phyloP scores from a whole-genome alignment of 768 basidiomycete genomes.

The Coprinopsis marcescibilis region DNA sequence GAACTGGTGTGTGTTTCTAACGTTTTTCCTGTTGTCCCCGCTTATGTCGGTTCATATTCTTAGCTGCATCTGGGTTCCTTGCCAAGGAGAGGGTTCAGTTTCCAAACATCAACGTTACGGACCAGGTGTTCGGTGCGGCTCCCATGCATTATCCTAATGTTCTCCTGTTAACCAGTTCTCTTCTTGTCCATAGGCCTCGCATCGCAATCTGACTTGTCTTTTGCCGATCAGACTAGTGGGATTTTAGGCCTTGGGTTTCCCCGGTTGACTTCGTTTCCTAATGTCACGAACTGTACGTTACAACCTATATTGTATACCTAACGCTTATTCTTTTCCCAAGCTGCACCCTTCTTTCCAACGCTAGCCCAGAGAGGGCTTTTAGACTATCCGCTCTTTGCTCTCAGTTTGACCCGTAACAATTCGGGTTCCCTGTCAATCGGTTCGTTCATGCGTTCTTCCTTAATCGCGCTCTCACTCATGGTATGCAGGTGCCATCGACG shows the following conservation, averaged over 20 bases:
- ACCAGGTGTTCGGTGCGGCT: constrained; percentile 60
- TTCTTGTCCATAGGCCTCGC: constrained; percentile 45
- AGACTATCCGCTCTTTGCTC: constrained; percentile 72
- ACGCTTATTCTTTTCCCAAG: constrained; percentile 6
- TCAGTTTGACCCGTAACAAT: constrained; percentile 54
- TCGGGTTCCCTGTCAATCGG: constrained; percentile 64
- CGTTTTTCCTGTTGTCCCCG: constrained; percentile 1
- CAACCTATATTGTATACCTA: not conserved
- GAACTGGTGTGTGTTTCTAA: constrained; percentile 46
- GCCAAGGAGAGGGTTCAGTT: constrained; percentile 58
- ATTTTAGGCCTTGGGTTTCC: constrained; percentile 74
- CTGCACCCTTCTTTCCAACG: constrained; percentile 58
- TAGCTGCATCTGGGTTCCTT: constrained; percentile 66
- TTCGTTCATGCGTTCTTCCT: constrained; percentile 20
- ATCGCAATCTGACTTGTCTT: constrained; percentile 54
- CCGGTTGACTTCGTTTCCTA: constrained; percentile 57
- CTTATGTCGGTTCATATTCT: constrained; percentile 6
- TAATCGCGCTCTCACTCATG: constrained; percentile 1
- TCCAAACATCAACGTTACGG: constrained; percentile 51
- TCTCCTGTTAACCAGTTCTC: constrained; percentile 3
- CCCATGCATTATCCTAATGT: constrained; percentile 1
- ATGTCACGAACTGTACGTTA: constrained; percentile 44
- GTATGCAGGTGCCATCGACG: constrained; percentile 65
- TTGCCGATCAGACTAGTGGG: constrained; percentile 63
- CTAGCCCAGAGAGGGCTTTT: constrained; percentile 59